These are phyloP conservation scores for Lasiosphaeria ovina DNA, from an alignment of 495 filamentous ascomycete species.

Conservation along the genomic window DNA sequence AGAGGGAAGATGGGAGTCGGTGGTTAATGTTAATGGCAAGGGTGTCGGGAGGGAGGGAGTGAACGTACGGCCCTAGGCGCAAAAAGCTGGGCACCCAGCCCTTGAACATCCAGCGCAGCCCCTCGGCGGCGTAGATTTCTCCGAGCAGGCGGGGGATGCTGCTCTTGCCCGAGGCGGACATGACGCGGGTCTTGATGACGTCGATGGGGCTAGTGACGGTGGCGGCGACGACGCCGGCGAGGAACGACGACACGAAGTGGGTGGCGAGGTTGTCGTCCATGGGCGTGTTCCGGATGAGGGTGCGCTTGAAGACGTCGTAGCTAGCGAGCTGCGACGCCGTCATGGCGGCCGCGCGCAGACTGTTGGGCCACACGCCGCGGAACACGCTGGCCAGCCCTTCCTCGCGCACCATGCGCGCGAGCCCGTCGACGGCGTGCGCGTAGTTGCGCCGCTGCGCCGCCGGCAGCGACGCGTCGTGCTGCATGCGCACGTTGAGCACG, in stretches of 20 bases:
- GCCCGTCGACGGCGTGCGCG: constrained; percentile 80
- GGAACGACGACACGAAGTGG: constrained; percentile 81
- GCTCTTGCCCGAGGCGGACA: constrained; percentile 67
- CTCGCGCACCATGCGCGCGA: constrained; percentile 76
- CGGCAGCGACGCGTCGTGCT: constrained; percentile 85
- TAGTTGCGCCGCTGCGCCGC: constrained; percentile 76
- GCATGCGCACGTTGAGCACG: constrained; percentile 97
- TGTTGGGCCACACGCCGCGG: constrained; percentile 90
- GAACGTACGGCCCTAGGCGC: constrained; percentile 65
- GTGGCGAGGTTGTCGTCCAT: constrained; percentile 77
- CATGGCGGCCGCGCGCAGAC: constrained; percentile 86
- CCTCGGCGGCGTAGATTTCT: constrained; percentile 75
- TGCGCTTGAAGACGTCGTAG: constrained; percentile 86
- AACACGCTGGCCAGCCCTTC: constrained; percentile 75
- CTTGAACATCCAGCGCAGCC: constrained; percentile 85
- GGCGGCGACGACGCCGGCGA: constrained; percentile 91
- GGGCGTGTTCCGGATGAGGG: constrained; percentile 63
- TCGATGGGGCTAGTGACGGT: constrained; percentile 94
- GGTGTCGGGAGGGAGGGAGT: background rate
- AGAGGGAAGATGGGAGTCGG: no score
- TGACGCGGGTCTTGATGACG: constrained; percentile 95
- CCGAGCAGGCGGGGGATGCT: constrained; percentile 58
- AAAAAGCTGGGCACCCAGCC: constrained; percentile 99
- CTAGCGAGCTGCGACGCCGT: constrained; percentile 85
- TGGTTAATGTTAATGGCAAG: background rate